These are phyloP conservation scores for Diutina siamensis DNA, from an alignment of 1,139 yeast species.

Conservation along the genomic window DNA sequence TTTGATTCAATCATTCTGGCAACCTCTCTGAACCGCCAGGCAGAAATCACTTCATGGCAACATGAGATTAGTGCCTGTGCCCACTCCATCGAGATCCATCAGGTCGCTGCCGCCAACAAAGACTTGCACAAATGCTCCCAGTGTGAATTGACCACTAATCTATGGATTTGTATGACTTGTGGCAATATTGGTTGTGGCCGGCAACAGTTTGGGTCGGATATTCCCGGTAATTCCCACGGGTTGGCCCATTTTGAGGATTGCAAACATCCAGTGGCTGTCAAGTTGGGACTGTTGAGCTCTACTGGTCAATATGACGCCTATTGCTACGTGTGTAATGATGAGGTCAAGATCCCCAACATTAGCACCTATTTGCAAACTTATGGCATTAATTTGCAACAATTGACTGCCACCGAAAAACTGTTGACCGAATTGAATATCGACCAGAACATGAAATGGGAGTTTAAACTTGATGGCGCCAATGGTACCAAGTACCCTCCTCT, in stretches of 20 bases:
- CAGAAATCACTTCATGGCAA: slow-evolving; percentile 87
- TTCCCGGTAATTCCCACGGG: slow-evolving; percentile 89
- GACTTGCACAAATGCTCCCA: slow-evolving; percentile 9
- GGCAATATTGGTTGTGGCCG: slow-evolving; percentile 22
- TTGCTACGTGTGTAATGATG: slow-evolving; percentile 85
- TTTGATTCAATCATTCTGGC: slow-evolving; percentile 46
- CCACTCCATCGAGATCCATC: slow-evolving; percentile 51
- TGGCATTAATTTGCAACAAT: slow-evolving; percentile 54
- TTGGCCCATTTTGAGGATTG: slow-evolving; percentile 48
- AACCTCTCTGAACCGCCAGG: slow-evolving; percentile 52
- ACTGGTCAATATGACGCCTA: slow-evolving; percentile 59
- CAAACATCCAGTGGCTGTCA: slow-evolving; percentile 74
- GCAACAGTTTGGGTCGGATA: slow-evolving; percentile 77
- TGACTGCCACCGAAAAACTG: slow-evolving; percentile 68
- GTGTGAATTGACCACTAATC: slow-evolving; percentile 27
- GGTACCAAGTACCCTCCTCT: slow-evolving; percentile 59
- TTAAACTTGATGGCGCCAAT: slow-evolving; percentile 60
- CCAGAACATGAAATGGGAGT: slow-evolving; percentile 90
- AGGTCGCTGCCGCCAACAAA: slow-evolving; percentile 13
- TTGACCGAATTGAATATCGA: slow-evolving; percentile 83
- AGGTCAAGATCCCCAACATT: slow-evolving; percentile 62
- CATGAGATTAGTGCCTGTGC: slow-evolving; percentile 72
- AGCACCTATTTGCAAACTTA: slow-evolving; percentile 38
- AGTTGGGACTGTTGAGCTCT: slow-evolving; percentile 76
- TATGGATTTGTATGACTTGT: slow-evolving; percentile 13